A percentile compares a stretch with the other conserved stretches of the same genome.
phyloP scores from a whole-genome alignment of 2,329 filamentous ascomycete genomes.

The Clonostachys solani region DNA sequence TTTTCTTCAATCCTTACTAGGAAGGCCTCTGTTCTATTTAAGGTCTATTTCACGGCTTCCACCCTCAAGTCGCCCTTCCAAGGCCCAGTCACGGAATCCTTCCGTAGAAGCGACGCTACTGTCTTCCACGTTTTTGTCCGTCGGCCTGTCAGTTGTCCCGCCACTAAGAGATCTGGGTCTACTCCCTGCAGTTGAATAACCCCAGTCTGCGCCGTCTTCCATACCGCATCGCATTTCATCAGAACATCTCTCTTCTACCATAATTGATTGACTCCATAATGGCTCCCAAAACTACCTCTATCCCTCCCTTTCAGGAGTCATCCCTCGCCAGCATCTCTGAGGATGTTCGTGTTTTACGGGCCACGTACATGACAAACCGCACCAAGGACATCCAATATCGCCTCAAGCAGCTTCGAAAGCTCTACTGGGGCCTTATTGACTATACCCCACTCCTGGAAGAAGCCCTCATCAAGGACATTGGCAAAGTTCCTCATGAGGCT shows the following conservation, averaged over 20 bases:
- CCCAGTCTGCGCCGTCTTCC: too few relatives aligned
- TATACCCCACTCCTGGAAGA: constrained; percentile 68
- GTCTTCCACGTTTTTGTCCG: too few relatives aligned
- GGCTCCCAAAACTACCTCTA: constrained; percentile 28
- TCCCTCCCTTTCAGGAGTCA: constrained; percentile 54
- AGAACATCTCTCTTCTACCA: too few relatives aligned
- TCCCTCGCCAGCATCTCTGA: constrained; percentile 61
- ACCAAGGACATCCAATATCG: constrained; percentile 82
- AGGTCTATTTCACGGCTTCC: not conserved
- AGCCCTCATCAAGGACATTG: constrained; percentile 73
- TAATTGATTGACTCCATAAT: constrained; percentile 18
- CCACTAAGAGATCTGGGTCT: too few relatives aligned
- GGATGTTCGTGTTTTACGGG: constrained; percentile 56
- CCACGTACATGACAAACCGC: constrained; percentile 72
- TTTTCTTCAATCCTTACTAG: too few relatives aligned
- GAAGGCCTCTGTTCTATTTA: too few relatives aligned
- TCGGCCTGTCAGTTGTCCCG: too few relatives aligned
- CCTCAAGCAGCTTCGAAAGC: constrained; percentile 80
- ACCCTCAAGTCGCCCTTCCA: too few relatives aligned
- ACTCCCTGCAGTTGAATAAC: too few relatives aligned
- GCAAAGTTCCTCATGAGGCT: constrained; percentile 74
- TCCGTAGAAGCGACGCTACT: too few relatives aligned
- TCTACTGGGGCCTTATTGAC: constrained; percentile 91
- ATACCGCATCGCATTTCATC: too few relatives aligned
- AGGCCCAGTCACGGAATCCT: too few relatives aligned